phyloP scores from a whole-genome alignment of 2,329 filamentous ascomycete species.

The Microdochium paspali region DNA sequence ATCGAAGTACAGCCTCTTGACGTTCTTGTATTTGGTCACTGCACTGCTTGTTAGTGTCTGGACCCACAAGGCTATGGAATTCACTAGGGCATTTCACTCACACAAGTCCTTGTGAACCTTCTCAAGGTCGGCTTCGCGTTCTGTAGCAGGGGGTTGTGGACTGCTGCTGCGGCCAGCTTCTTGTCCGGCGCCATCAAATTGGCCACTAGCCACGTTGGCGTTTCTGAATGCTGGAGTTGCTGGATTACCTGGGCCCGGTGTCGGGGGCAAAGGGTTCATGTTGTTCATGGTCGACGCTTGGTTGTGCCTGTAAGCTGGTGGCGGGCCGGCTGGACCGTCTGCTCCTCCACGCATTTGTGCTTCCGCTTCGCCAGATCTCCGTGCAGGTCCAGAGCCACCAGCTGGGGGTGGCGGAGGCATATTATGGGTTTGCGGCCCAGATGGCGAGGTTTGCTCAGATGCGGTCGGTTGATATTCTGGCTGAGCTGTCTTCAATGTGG shows the following conservation, averaged over 20 bases:
- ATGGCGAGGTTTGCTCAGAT: constrained; percentile 21
- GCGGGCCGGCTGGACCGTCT: neutral
- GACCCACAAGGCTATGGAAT: neutral
- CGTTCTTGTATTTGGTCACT: constrained; percentile 97
- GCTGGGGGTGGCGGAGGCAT: constrained; percentile 12
- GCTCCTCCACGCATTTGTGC: neutral
- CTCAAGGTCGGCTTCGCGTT: constrained; percentile 34
- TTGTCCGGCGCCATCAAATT: constrained; percentile 33
- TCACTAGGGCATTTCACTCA: constrained; percentile 22
- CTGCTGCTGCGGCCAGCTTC: constrained; percentile 48
- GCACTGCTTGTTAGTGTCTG: constrained; percentile 1
- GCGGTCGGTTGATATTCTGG: constrained; percentile 9
- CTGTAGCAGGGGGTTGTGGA: constrained; percentile 38
- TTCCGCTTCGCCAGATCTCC: neutral
- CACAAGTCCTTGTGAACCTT: constrained; percentile 49
- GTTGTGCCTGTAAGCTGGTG: constrained; percentile 40
- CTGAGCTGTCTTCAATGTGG: constrained; percentile 21
- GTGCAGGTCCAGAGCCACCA: neutral
- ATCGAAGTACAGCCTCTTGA: constrained; percentile 96
- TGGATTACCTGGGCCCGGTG: constrained; percentile 21
- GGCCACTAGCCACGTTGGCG: constrained; percentile 26
- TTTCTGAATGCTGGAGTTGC: constrained; percentile 28
- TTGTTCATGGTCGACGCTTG: constrained; percentile 28
- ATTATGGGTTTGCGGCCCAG: constrained; percentile 17
- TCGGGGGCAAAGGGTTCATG: constrained; percentile 33